Evolutionary conservation across 2,329 filamentous ascomycete genomes (phyloP).

Genomic region (Mariannaea sp.): DNA sequence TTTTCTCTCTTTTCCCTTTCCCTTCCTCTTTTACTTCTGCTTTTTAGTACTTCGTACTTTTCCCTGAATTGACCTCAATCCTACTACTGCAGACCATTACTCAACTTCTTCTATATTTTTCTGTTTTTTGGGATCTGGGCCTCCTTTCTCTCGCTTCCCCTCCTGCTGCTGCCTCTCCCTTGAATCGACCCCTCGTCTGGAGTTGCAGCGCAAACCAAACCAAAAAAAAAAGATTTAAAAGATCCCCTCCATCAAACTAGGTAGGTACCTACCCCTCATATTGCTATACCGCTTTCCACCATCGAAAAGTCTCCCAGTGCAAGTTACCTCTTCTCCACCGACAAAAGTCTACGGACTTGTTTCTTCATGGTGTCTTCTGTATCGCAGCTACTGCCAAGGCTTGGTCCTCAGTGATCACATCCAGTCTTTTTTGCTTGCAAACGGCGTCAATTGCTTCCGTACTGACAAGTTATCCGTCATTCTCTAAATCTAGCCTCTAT

Average conservation of each 20-base stretch:
- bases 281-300: background rate
- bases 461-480: slow-evolving; percentile 1
- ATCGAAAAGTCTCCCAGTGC: slow-evolving; percentile 8
- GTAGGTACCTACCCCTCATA: no score
- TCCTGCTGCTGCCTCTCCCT: slow-evolving; percentile 37
- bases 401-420: background rate
- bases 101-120: slow-evolving; percentile 12
- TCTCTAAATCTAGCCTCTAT: slow-evolving; percentile 1
- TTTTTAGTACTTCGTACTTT: slow-evolving; percentile 4
- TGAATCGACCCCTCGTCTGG: slow-evolving; percentile 25
- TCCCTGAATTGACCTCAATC: background rate
- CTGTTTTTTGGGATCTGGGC: slow-evolving; percentile 8
- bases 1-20: slow-evolving; percentile 14
- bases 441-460: slow-evolving; percentile 8
- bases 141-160: slow-evolving; percentile 1
- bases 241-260: slow-evolving; percentile 22
- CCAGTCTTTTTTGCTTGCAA: background rate
- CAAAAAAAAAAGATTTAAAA: slow-evolving; percentile 10
- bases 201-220: slow-evolving; percentile 22
- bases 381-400: slow-evolving; percentile 3
- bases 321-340: slow-evolving; percentile 6
- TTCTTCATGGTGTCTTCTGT: slow-evolving; percentile 9
- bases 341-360: background rate
- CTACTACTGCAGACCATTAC: background rate
- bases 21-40: background rate